A percentile compares a stretch with the other conserved stretches of the same genome.
Evolutionary conservation across 148 eudicot genomes (phyloP).

Genomic region (Linanthus parryae): DNA sequence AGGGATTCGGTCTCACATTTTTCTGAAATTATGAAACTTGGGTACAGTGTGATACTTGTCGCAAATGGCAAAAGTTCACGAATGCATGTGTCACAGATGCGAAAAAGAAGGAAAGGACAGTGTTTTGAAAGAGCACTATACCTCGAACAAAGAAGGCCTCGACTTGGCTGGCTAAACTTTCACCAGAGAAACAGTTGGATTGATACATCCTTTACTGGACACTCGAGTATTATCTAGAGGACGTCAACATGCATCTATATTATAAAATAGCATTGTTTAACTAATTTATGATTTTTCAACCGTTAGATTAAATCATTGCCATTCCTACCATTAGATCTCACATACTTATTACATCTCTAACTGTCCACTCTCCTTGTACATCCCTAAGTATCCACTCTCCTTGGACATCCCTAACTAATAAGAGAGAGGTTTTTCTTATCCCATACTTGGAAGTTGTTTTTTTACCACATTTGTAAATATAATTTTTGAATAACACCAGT

Average conservation of each 20-base stretch:
- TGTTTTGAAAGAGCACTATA: slow-evolving; percentile 67
- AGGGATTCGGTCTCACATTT: slow-evolving; percentile 22
- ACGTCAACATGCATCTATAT: slow-evolving; percentile 40
- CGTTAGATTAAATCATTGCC: too few species aligned
- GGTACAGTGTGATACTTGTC: slow-evolving; percentile 93
- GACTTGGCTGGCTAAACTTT: slow-evolving; percentile 80
- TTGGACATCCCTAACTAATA: too few species aligned
- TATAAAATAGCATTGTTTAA: too few species aligned
- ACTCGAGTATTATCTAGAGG: slow-evolving; percentile 29
- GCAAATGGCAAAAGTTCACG: slow-evolving; percentile 74
- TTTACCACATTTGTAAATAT: too few species aligned
- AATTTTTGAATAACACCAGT: too few species aligned
- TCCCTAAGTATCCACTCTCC: too few species aligned
- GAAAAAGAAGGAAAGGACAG: slow-evolving; percentile 51
- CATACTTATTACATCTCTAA: too few species aligned
- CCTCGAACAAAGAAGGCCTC: slow-evolving; percentile 65
- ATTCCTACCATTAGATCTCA: too few species aligned
- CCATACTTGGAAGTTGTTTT: too few species aligned
- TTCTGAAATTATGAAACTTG: slow-evolving; percentile 47
- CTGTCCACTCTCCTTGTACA: too few species aligned
- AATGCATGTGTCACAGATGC: slow-evolving; percentile 36
- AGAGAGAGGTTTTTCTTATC: too few species aligned
- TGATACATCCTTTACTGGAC: slow-evolving; percentile 53
- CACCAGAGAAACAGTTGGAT: slow-evolving; percentile 66
- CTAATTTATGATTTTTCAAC: too few species aligned